Base-by-base conservation (phyloP, 2,329 filamentous ascomycete species). In the Periconia macrospinosa region DNA sequence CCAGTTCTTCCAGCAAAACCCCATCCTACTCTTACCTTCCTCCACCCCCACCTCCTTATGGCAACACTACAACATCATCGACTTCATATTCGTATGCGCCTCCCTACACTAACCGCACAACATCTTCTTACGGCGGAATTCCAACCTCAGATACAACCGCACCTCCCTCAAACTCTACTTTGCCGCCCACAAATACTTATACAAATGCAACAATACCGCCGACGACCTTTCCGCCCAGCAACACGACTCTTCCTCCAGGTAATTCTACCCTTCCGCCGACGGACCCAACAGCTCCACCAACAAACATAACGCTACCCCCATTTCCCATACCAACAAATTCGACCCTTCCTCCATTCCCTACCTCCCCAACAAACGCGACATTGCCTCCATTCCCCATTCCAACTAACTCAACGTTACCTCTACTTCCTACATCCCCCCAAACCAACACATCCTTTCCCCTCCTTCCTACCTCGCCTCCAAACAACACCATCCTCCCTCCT, bases 21-120 rank as follows among this genome's bases (percentile, higher is more conserved):
- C 19, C 23, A 33, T 17, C 44, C n/a, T 46, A 46, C 27, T 46
- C 44, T 2, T 33, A 33, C 30, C 23, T 20, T 37, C 41, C 19
- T 46, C 20, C 15, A 33, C 47, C 10, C 19, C 33, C 27, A 17
- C 43, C 47, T 13, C 20, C 30, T 18, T 44, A 27, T 44, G 42
- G 18, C 10, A 42, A 42, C 41, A 11, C 17, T 23, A 44, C 42
- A 27, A 23, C 13, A 44, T 44, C 42, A 44, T 44, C 19, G n/a
- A 7, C 19, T 42, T 17, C 19, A 3, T 17, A 11, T 19, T 42
- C 19, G 17, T 18, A 42, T 17, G 45, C 45, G 11, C 41, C 45
- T 9, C 50, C 50, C 6, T 53, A 30, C 27, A 49, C 27, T 27
- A 46, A 45, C 30, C 37, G 37, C 11, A 42, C 40, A 18, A 47